Percentiles rank a stretch among this genome's conserved stretches.
Evolutionary conservation across 495 filamentous ascomycete genomes (phyloP).

Genomic region (Bathelium albidoporum): DNA sequence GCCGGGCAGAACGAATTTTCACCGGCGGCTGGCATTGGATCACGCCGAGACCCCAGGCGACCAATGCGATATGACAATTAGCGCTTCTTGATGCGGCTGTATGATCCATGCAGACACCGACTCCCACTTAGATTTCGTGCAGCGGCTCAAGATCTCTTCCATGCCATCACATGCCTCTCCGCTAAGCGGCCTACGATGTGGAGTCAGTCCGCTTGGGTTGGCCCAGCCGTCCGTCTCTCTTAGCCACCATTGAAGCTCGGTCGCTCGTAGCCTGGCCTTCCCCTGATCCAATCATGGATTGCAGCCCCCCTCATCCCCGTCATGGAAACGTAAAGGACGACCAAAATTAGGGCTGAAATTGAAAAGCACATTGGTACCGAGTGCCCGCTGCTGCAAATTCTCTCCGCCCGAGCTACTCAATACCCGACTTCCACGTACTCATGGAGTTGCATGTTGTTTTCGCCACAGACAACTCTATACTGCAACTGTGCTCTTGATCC

Average conservation of each 20-base stretch:
- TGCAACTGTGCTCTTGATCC: no score
- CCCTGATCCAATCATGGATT: not conserved
- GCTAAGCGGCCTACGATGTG: no score
- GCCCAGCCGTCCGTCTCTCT: not conserved
- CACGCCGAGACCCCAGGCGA: not conserved
- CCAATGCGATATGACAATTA: no score
- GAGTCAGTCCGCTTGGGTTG: no score
- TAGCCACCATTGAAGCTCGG: not conserved
- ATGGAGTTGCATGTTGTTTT: no score
- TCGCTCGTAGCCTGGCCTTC: not conserved
- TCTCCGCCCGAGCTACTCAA: no score
- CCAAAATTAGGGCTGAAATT: not conserved
- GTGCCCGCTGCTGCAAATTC: no score
- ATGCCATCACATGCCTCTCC: not conserved
- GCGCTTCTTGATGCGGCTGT: not conserved
- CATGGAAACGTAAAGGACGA: not conserved
- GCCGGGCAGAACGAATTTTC: not conserved
- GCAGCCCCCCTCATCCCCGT: not conserved
- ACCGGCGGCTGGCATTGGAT: not conserved
- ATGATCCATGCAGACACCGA: not conserved
- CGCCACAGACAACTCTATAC: no score
- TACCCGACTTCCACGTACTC: no score
- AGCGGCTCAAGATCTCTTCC: not conserved
- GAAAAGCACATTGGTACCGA: no score
- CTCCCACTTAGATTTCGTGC: not conserved